Base-by-base conservation (phyloP, 768 basidiomycete species). In the Tephrocybe rancida region DNA sequence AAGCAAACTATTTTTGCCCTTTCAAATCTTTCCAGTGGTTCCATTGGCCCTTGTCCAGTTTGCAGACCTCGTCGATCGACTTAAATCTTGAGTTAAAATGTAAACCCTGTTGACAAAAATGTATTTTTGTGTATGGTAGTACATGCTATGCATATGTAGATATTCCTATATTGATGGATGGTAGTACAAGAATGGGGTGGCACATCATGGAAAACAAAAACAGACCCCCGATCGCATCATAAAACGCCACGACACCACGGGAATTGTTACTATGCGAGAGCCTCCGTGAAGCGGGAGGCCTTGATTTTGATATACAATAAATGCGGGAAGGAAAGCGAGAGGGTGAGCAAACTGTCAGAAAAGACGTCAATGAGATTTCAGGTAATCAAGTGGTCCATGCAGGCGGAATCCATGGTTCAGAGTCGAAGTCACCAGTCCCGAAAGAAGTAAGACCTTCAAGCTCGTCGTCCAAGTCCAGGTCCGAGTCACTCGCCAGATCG, bases 261-360 rank as follows among this genome's bases (percentile, higher is more conserved):
- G 24, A 25, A 34, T 10, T 29, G 34, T 27, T 19, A 27, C 24
- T 35, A 51, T 44, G 42, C 44, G 35, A 35, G 22, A 29, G 30
- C 13, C 34, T 30, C 37, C 34, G 14, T 21, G 26, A 45, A 22
- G 21, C 25, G 16, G 21, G 48, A 26, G 16, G 22, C 35, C 11
- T 25, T 42, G 38, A 35, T 54, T 48, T 52, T 52, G 50, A 26
- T 22, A 48, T 48, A 54, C 37, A 54, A 24, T 25, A 30, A 32
- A 41, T 18, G 24, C 25, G 38, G 37, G 37, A 34, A 34, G 13
- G n/a, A 53, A 53, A 47, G 38, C 44, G 34, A 48, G 44, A n/a
- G 14, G 13, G 18, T 24, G 16, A 37, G 27, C 18, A 27, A 37
- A 14, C 26, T 32, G 35, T 18, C 48, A 16, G 42, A 37, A 29